These are phyloP conservation scores for Gynostemma pentaphyllum DNA, from an alignment of 306 rosid species.

Conservation along the genomic window DNA sequence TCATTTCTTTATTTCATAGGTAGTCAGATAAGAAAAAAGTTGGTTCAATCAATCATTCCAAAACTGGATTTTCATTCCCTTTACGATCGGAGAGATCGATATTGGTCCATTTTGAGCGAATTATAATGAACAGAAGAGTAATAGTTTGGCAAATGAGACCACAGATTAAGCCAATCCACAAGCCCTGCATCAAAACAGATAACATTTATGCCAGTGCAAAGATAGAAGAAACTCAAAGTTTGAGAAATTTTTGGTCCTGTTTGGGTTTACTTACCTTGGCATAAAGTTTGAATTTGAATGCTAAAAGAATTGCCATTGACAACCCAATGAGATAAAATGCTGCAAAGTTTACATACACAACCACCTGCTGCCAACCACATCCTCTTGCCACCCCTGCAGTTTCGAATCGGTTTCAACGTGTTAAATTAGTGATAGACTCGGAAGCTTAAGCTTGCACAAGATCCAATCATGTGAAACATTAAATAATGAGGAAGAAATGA, in stretches of 20 bases:
- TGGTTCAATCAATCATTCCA: too few relatives aligned
- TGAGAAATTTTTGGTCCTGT: neutral
- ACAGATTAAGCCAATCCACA: neutral
- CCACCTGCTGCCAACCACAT: slow-evolving; percentile 66
- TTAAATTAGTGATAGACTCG: too few relatives aligned
- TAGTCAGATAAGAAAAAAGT: too few relatives aligned
- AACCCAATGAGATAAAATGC: slow-evolving; percentile 55
- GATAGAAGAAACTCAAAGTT: neutral
- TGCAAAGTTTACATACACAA: slow-evolving; percentile 42
- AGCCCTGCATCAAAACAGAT: too few relatives aligned
- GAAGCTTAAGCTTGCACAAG: too few relatives aligned
- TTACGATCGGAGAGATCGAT: too few relatives aligned
- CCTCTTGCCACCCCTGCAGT: slow-evolving; percentile 67
- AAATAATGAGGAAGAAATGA: too few relatives aligned
- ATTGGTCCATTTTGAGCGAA: neutral
- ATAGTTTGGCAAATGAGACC: neutral
- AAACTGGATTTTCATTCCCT: neutral
- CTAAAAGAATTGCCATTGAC: slow-evolving; percentile 46
- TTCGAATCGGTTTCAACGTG: neutral
- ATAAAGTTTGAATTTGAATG: slow-evolving; percentile 36
- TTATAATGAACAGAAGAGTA: neutral
- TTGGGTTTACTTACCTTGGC: slow-evolving; percentile 43
- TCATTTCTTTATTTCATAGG: too few relatives aligned
- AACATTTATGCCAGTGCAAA: too few relatives aligned
- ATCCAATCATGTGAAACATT: too few relatives aligned